Evolutionary conservation across 1,139 yeast species (phyloP).

Genomic region (Sugiyamaella sp.): DNA sequence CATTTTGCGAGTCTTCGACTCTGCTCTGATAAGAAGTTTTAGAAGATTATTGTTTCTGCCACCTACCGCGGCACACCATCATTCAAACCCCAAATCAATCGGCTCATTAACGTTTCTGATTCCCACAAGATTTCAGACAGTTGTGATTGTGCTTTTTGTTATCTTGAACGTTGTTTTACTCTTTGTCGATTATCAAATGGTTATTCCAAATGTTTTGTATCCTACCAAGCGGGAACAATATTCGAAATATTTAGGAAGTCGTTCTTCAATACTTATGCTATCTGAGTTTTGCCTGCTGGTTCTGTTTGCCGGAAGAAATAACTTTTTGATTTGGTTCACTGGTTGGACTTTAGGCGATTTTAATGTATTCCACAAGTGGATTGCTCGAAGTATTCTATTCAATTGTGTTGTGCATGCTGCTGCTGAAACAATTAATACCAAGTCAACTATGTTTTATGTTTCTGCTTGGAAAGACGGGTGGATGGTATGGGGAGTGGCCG

Average conservation of each 20-base stretch:
- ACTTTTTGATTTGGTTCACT: conserved; percentile 57
- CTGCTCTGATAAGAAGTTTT: conserved; percentile 40
- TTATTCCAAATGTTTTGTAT: conserved; percentile 47
- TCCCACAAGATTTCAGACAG: conserved; percentile 65
- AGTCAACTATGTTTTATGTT: conserved; percentile 10
- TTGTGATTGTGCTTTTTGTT: conserved; percentile 51
- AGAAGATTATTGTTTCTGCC: conserved; percentile 54
- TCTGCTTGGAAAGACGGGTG: conserved; percentile 14
- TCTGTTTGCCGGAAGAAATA: conserved; percentile 65
- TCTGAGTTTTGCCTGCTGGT: conserved; percentile 56
- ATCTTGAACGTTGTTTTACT: conserved; percentile 47
- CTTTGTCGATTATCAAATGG: conserved; percentile 47
- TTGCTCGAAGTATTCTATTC: conserved; percentile 52
- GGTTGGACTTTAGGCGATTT: conserved; percentile 64
- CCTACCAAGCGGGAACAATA: conserved; percentile 5
- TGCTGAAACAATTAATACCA: conserved; percentile 23
- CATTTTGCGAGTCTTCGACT: conserved; percentile 42
- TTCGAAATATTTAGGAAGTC: conserved; percentile 58
- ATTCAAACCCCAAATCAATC: conserved; percentile 44
- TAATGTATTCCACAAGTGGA: conserved; percentile 63
- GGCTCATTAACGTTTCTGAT: conserved; percentile 43
- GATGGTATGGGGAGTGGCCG: conserved; percentile 55
- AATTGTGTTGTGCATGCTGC: conserved; percentile 46
- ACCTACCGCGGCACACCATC: conserved; percentile 50
- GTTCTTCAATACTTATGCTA: conserved; percentile 57